Base-by-base conservation (phyloP, 495 filamentous ascomycete species). In the Evansstolkia leycettana region DNA sequence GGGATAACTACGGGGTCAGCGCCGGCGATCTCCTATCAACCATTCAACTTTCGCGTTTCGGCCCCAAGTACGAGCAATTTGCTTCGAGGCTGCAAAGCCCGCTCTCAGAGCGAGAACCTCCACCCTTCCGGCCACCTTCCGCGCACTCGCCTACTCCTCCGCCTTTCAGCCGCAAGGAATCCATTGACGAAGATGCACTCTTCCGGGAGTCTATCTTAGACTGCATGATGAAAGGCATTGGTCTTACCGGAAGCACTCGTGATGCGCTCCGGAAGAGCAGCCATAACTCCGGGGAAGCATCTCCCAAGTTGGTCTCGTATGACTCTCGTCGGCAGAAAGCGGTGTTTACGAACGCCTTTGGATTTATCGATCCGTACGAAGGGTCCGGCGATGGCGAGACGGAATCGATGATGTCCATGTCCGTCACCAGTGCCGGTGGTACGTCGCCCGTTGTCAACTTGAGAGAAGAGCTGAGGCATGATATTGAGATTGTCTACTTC, bases 401-500 rank as follows among this genome's bases (percentile, higher is more conserved):
- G 0, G 89, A 94, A 40, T 95, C 90, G 0, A 67, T 87, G 49
- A 73, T 80, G 32, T 84, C 80, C 1, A 64, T 70, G 39, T 80
- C 78, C 5, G 64, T 70, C 1, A 72, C 72, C 3, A 69, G 70
- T 38, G 64, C 63, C 2, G 64, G 63, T 12, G 69, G 69, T 5
- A 66, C 64, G 1, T 60, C 65, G 2, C 78, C 78, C 10, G 64
- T 73, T 6, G 47, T 55, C 53, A 63, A 75, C 69, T 41, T 87
- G 51, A 40, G 70, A 49, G 51, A 75, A 37, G 90, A 96, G 28
- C 69, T 94, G 50, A 75, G 77, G 31, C 77, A 90, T 46, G 90
- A 98, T 28, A 72, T 96, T n/a, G 90, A 98, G 50, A 94, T 98
- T 42, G 92, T 98, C 3, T 95, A 81, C 61, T 98, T 98, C 45